Conservation (phyloP, 306 rosid species). For the Cyclanthera cordifolia region DNA sequence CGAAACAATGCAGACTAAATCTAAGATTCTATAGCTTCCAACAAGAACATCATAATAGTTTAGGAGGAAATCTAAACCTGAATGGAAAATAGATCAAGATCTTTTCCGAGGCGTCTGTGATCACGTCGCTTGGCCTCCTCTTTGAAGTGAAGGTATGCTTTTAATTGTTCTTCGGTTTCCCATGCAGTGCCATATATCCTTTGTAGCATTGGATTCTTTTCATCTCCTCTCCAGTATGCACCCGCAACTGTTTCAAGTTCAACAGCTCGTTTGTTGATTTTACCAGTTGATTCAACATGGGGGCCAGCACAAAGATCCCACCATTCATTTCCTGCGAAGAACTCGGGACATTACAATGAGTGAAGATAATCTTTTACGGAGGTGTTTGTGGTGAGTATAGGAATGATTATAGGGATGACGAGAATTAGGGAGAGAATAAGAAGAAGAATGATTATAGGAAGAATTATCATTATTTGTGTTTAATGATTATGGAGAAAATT, state of each 20-base stretch:
- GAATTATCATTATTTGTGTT: too few species aligned
- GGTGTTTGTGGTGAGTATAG: too few species aligned
- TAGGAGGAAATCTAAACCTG: conserved; percentile 36
- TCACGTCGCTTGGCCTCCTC: conserved; percentile 95
- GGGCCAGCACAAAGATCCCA: conserved; percentile 99
- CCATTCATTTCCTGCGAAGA: conserved; percentile 62
- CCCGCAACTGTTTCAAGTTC: conserved; percentile 99
- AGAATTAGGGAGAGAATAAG: too few species aligned
- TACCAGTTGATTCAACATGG: conserved; percentile 86
- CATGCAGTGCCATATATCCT: conserved; percentile 97
- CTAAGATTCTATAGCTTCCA: conserved; percentile 5
- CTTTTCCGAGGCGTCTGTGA: conserved; percentile 90
- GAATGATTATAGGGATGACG: too few species aligned
- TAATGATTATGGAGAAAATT: too few species aligned
- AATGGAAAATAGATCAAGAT: conserved; percentile 91
- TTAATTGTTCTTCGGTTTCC: conserved; percentile 83
- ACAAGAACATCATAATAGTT: neutral
- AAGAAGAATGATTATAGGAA: too few species aligned
- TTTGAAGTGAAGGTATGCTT: conserved; percentile 83
- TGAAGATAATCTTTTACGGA: too few species aligned
- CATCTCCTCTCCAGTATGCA: conserved; percentile 99
- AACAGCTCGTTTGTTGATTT: conserved; percentile 71
- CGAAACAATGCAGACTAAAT: conserved; percentile 14
- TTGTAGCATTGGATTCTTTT: conserved; percentile 83
- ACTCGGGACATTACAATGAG: neutral